Evolutionary conservation across 495 filamentous ascomycete genomes (phyloP), one percentile per base, ranked within the genome.

Genomic region (Cairneyella variabilis): DNA sequence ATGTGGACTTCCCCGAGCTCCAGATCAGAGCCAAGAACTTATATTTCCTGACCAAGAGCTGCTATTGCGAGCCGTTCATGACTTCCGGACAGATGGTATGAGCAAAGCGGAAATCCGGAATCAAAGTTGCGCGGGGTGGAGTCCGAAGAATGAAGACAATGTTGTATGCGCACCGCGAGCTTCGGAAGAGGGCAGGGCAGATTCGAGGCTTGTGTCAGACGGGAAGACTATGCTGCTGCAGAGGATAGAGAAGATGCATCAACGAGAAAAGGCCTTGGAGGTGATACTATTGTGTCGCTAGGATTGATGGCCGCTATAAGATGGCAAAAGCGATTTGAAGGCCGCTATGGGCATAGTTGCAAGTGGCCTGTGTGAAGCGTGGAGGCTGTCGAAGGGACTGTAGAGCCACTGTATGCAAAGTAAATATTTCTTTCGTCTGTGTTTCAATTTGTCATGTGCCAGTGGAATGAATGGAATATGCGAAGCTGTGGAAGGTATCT

Each of bases 131-230:
- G n/a, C 8, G 20, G 23, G 17, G 3, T 51, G 48, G 48, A 17
- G 11, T 3, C 14, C 21, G 5, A 17, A 42, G 23, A 51, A 16
- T 21, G 38, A 41, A 18, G 20, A 26, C 14, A 42, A 51, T 27
- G 36, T 42, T n/a, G 48, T 51, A 51, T 51, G 48, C 37, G 48
- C 4, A 51, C 48, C 3, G 48, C 48, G 12, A 43, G 38, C 23
- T 41, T 41, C 14, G 36, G 36, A 5, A 18, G 34, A 3, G 16
- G 16, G 23, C 48, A 26, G 21, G 17, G 28, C 1, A 5, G 22
- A 2, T 18, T 51, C 6, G 36, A 51, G 36, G 22, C 32, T 1
- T 30, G 36, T 18, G 37, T 2, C 5, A n/a, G 16, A 12, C 36
- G 51, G 14, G 14, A 11, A 1, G 26, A 38, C 23, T 46, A 37